Evolutionary conservation across 106 monocot species (phyloP).

Genomic region (Chionographis japonica): DNA sequence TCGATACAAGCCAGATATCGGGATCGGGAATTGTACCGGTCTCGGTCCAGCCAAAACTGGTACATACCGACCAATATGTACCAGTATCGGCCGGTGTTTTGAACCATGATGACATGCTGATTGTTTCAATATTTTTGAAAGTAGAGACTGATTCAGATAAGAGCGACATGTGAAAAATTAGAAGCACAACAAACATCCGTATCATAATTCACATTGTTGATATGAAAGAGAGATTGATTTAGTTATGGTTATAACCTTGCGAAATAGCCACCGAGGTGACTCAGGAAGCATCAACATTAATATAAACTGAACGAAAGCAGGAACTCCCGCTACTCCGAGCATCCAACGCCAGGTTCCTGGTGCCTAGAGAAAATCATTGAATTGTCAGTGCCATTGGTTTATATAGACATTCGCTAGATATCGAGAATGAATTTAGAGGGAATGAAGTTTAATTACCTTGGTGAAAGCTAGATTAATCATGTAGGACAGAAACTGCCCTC

Average conservation of each 20-base stretch:
- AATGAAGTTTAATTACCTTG: conserved; percentile 24
- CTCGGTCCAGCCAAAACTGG: too few species aligned
- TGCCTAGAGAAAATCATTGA: conserved; percentile 23
- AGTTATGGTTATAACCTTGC: conserved; percentile 39
- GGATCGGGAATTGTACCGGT: too few species aligned
- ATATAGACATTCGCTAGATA: neutral
- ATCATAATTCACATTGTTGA: too few species aligned
- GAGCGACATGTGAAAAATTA: too few species aligned
- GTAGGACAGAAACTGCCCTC: conserved; percentile 84
- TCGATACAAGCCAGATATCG: too few species aligned
- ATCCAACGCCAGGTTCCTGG: conserved; percentile 92
- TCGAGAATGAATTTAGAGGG: neutral
- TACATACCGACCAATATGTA: too few species aligned
- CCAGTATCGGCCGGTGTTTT: too few species aligned
- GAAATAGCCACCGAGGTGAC: conserved; percentile 83
- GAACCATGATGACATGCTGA: too few species aligned
- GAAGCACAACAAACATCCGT: too few species aligned
- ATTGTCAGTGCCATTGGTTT: neutral
- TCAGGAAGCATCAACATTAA: conserved; percentile 77
- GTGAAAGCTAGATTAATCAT: conserved; percentile 95
- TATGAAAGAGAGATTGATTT: too few species aligned
- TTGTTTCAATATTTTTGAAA: too few species aligned
- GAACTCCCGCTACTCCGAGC: conserved; percentile 79
- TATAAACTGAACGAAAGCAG: conserved; percentile 65
- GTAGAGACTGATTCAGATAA: too few species aligned